Percentiles rank a stretch among this genome's conserved stretches.
Conservation (phyloP, 2,329 filamentous ascomycete genomes). For the Purpureocillium lavendulum region DNA sequence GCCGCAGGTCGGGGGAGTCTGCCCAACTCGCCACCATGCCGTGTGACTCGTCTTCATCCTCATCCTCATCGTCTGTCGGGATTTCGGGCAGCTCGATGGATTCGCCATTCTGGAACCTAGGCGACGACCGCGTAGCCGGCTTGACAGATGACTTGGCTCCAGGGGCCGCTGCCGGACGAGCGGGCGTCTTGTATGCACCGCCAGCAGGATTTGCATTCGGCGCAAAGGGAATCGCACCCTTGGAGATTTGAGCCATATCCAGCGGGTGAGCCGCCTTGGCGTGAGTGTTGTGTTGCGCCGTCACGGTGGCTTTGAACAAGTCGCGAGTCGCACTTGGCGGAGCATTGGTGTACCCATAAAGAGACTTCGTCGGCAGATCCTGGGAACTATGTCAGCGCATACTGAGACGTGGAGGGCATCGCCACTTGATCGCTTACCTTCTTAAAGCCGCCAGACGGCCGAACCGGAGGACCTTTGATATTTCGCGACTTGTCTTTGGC, state of each 20-base stretch:
- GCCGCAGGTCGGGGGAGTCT: constrained; percentile 73
- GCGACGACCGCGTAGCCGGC: constrained; percentile 60
- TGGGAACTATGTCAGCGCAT: constrained; percentile 29
- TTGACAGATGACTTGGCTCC: constrained; percentile 50
- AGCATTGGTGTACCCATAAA: constrained; percentile 55
- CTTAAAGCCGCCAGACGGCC: constrained; percentile 62
- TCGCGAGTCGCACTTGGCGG: constrained; percentile 45
- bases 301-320: constrained; percentile 59
- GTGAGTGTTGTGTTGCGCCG: constrained; percentile 58
- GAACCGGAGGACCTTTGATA: constrained; percentile 76
- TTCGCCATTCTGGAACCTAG: constrained; percentile 82
- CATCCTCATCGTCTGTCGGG: constrained; percentile 86
- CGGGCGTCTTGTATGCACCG: constrained; percentile 61
- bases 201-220: constrained; percentile 52
- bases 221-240: constrained; percentile 83
- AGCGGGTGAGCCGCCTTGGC: constrained; percentile 58
- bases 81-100: constrained; percentile 91
- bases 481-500: constrained; percentile 46
- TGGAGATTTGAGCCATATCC: constrained; percentile 82
- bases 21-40: constrained; percentile 69
- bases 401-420: too few relatives aligned
- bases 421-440: constrained; percentile 59
- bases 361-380: constrained; percentile 52
- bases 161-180: constrained; percentile 36
- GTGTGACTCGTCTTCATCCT: constrained; percentile 59